Base-by-base conservation (phyloP, 495 filamentous ascomycete species). In the Lindgomyces ingoldianus region DNA sequence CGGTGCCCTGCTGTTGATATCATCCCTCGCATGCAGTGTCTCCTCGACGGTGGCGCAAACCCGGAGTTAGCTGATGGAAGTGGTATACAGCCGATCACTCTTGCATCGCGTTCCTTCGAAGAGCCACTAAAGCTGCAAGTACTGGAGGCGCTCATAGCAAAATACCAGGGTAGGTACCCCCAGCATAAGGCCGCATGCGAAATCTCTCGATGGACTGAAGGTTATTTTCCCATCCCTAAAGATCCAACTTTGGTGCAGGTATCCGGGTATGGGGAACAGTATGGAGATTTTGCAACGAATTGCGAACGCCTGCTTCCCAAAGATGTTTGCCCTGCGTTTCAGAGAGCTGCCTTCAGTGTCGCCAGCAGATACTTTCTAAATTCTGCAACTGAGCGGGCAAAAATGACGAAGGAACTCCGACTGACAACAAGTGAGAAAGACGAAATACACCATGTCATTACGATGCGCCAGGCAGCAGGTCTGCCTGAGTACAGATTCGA, bases 1-100 rank as follows among this genome's bases (percentile, higher is more conserved):
- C 50, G 57, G 3, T 69, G 55, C 26, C 66, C 66, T 9, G 49
- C 66, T 14, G 49, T 59, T 9, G 66, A 69, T 22, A 60, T 69
- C 25, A 16, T 69, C 4, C 48, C 49, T 16, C 41, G 66, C 9
- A 10, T 65, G 0, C 54, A 54, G 21, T 22, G 55, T 0, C 66
- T 69, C 6, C 56, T 69, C 9, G 50, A 64, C 18, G 61, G 52
- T 10, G 60, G 60, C 21, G 66, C 61, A 45, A 50, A 64, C 27
- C 56, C 61, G 16, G 45, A 60, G 19, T 41, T 49, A 16, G 21
- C 25, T 51, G 60, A 60, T 27, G 14, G 14, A 24, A 55, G 51
- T 18, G 29, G 29, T 18, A 18, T 48, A 1, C 24, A 4, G 10
- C 66, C 61, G 4, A 50, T 69, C 16, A 36, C 52, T 8, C 51